Percentiles rank a stretch among this genome's conserved stretches.
These are phyloP conservation scores for Lodderomyces parapsilosis DNA, from an alignment of 1,139 yeast genomes.

Conservation along the genomic window DNA sequence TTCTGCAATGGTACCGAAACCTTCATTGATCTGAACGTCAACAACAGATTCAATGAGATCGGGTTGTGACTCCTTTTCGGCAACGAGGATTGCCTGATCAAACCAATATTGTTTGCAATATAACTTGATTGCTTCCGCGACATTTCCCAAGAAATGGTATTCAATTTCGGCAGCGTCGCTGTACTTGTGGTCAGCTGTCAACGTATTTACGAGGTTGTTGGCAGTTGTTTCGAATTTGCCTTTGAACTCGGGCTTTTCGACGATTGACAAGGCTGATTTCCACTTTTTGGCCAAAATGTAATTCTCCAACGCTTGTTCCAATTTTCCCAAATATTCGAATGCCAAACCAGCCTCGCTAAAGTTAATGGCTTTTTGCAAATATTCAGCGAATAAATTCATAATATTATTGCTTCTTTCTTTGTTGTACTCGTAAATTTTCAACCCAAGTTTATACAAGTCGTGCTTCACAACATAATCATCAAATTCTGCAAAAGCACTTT, in stretches of 20 bases:
- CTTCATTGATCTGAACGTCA: constrained; percentile 78
- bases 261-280: constrained; percentile 77
- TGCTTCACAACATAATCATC: constrained; percentile 72
- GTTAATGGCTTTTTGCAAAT: constrained; percentile 52
- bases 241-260: constrained; percentile 36
- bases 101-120: constrained; percentile 76
- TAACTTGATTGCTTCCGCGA: constrained; percentile 60
- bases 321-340: constrained; percentile 65
- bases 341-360: constrained; percentile 75
- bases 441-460: constrained; percentile 68
- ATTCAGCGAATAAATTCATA: constrained; percentile 60
- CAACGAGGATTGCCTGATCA: constrained; percentile 73
- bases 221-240: constrained; percentile 45
- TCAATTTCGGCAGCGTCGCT: constrained; percentile 84
- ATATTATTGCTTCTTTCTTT: constrained; percentile 54
- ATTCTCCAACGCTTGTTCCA: constrained; percentile 62
- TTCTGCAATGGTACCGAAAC: constrained; percentile 85
- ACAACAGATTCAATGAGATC: constrained; percentile 58
- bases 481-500: constrained; percentile 55
- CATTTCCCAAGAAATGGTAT: constrained; percentile 56
- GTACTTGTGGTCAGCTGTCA: constrained; percentile 71
- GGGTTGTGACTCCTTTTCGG: constrained; percentile 38
- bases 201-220: constrained; percentile 55
- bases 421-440: constrained; percentile 59
- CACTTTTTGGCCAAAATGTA: constrained; percentile 73